Evolutionary conservation across 2,329 filamentous ascomycete genomes (phyloP).

Genomic region (Pseudonectria buxi): DNA sequence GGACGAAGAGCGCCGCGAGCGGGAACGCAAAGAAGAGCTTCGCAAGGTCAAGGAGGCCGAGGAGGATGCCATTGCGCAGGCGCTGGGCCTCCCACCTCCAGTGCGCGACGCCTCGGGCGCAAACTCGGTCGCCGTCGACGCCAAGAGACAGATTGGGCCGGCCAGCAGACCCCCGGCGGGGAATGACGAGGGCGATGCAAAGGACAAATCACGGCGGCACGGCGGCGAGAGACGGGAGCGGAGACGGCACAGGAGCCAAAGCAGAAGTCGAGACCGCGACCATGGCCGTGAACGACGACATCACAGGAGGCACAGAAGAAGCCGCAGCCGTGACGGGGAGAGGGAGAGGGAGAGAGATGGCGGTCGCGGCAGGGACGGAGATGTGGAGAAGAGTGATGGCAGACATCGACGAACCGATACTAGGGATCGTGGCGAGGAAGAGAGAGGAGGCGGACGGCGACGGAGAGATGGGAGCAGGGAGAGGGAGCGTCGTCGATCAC

Average conservation of each 20-base stretch:
- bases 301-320: constrained; percentile 26
- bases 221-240: constrained; percentile 27
- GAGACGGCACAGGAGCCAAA: constrained; percentile 31
- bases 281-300: constrained; percentile 22
- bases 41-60: constrained; percentile 82
- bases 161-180: constrained; percentile 16
- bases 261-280: constrained; percentile 24
- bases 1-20: constrained; percentile 49
- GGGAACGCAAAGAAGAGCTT: constrained; percentile 69
- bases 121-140: constrained; percentile 62
- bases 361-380: background rate
- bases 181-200: constrained; percentile 20
- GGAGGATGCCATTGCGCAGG: constrained; percentile 79
- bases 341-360: constrained; percentile 6
- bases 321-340: constrained; percentile 26
- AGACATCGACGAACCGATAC: constrained; percentile 8
- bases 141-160: constrained; percentile 29
- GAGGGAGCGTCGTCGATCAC: constrained; percentile 17
- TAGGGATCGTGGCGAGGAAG: constrained; percentile 4
- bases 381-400: constrained; percentile 7
- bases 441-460: constrained; percentile 9
- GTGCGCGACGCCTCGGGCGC: constrained; percentile 50
- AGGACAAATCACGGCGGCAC: constrained; percentile 26
- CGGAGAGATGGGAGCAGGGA: constrained; percentile 16
- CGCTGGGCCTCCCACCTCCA: constrained; percentile 71